phyloP scores from a whole-genome alignment of 768 basidiomycete species.

The Chlorophyllum brunneum region DNA sequence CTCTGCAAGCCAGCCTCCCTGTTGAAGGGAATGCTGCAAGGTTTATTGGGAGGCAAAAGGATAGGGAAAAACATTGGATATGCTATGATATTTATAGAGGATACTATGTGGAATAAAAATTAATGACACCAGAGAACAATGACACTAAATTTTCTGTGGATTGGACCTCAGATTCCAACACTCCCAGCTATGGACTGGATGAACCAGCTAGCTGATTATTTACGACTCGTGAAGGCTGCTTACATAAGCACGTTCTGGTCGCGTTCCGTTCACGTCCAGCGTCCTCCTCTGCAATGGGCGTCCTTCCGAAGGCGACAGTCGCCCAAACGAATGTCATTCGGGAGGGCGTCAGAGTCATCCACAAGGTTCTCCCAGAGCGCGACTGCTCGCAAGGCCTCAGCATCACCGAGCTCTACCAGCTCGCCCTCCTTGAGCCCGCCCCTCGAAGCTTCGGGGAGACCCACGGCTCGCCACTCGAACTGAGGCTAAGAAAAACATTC shows the following conservation, averaged over 20 bases:
- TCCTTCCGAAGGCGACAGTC: background rate
- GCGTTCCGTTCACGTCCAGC: background rate
- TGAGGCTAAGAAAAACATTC: background rate
- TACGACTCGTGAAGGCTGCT: background rate
- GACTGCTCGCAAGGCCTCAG: background rate
- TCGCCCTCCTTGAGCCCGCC: too few species aligned
- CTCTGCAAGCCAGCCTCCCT: too few species aligned
- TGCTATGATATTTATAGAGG: too few species aligned
- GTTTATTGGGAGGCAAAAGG: too few species aligned
- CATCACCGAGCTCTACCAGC: background rate
- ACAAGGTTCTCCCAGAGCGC: background rate
- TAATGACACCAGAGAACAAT: too few species aligned
- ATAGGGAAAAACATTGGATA: too few species aligned
- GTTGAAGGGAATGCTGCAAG: too few species aligned
- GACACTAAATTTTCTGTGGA: too few species aligned
- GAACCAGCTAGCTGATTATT: too few species aligned
- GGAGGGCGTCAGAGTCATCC: constrained; percentile 1
- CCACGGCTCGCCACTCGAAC: background rate
- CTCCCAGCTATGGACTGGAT: too few species aligned
- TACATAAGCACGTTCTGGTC: background rate
- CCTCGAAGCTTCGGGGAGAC: background rate
- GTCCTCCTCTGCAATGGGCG: background rate
- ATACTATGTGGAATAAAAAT: too few species aligned
- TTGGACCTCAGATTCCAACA: too few species aligned
- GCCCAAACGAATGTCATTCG: background rate